These are phyloP conservation scores for Lupinus albus DNA, from an alignment of 306 rosid genomes.

Conservation along the genomic window DNA sequence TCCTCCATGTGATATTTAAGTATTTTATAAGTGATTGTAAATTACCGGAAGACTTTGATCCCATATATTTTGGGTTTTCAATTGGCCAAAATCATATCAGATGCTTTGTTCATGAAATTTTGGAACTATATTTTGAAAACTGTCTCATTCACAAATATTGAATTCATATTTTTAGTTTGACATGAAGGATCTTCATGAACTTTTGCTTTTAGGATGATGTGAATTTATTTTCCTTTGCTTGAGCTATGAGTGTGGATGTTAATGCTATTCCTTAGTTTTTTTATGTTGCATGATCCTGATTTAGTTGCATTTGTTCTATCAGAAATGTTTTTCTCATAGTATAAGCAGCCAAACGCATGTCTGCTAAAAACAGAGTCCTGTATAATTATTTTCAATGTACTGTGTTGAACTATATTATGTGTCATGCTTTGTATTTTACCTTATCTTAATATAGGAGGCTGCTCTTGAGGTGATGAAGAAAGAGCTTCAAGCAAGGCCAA, in stretches of 20 bases:
- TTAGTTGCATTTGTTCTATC: constrained; percentile 12
- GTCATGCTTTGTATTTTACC: not conserved
- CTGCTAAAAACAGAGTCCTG: not conserved
- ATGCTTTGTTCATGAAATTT: constrained; percentile 28
- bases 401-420: not conserved
- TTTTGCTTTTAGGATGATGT: constrained; percentile 7
- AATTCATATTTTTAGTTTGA: constrained; percentile 22
- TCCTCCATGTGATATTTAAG: constrained; percentile 31
- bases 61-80: constrained; percentile 25
- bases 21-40: not conserved
- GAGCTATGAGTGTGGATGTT: constrained; percentile 11
- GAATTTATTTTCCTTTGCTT: constrained; percentile 30
- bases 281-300: constrained; percentile 4
- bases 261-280: constrained; percentile 21
- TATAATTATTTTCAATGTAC: not conserved
- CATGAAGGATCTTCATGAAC: constrained; percentile 24
- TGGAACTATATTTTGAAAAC: constrained; percentile 8
- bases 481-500: constrained; percentile 85
- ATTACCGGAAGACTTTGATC: constrained; percentile 29
- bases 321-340: constrained; percentile 9
- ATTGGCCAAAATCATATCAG: not conserved
- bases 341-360: constrained; percentile 9
- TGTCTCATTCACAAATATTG: constrained; percentile 15
- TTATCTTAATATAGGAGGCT: constrained; percentile 61
- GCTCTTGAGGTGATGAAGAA: constrained; percentile 78